Percentiles rank a stretch among this genome's conserved stretches.
Conservation (phyloP, 31 red algal genomes). For the Bonnemaisonia californica region DNA sequence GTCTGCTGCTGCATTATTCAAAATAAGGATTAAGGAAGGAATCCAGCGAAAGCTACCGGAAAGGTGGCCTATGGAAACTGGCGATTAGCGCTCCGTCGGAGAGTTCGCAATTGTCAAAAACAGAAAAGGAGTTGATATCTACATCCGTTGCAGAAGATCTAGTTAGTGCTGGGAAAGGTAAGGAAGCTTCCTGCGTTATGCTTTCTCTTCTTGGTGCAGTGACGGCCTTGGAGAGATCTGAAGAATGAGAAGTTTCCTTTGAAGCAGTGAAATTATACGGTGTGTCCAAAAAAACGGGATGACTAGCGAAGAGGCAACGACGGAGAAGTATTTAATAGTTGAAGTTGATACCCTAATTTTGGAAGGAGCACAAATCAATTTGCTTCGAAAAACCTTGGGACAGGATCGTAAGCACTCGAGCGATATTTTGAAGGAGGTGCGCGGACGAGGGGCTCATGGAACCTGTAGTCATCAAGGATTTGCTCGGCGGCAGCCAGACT, state of each 20-base stretch:
- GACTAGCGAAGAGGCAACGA: not conserved
- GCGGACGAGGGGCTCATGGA: slow-evolving; percentile 91
- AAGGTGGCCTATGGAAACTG: slow-evolving; percentile 49
- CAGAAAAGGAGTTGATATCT: slow-evolving; percentile 16
- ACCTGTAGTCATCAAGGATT: slow-evolving; percentile 76
- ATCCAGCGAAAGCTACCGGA: slow-evolving; percentile 40
- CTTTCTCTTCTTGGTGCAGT: slow-evolving; percentile 30
- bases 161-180: slow-evolving; percentile 14
- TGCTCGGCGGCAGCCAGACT: slow-evolving; percentile 61
- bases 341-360: slow-evolving; percentile 4
- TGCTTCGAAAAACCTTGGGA: slow-evolving; percentile 8
- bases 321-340: not conserved
- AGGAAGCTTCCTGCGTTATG: slow-evolving; percentile 31
- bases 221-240: slow-evolving; percentile 7
- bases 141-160: slow-evolving; percentile 32
- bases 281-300: not conserved
- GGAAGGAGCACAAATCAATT: slow-evolving; percentile 23
- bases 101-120: not conserved
- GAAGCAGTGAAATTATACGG: slow-evolving; percentile 7
- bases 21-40: slow-evolving; percentile 28
- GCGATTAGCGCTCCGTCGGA: slow-evolving; percentile 25
- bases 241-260: slow-evolving; percentile 60
- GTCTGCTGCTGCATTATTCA: slow-evolving; percentile 44
- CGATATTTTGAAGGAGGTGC: slow-evolving; percentile 63
- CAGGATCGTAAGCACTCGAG: slow-evolving; percentile 29